Evolutionary conservation across 495 filamentous ascomycete species (phyloP), one percentile per base, ranked within the genome.

Genomic region (Hypoxylon trugodes): DNA sequence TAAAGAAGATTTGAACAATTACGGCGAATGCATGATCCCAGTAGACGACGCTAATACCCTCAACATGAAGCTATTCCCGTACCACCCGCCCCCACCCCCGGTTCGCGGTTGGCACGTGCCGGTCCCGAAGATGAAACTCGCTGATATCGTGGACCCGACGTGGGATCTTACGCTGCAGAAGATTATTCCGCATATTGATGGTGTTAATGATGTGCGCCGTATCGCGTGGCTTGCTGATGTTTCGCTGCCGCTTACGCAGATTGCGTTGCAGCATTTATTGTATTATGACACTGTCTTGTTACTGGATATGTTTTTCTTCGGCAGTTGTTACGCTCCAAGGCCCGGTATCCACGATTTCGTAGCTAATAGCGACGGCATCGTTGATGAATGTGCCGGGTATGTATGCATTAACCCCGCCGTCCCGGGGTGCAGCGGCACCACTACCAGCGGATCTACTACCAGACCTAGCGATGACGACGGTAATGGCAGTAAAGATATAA

Each of bases 21-120:
- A 98, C 65, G 91, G 89, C 67, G 95, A 98, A 78, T 96, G 92
- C 84, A 93, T 97, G 93, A 95, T 96, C 65, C 91, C 93, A 1
- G 91, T 96, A 67, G 89, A 97, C 74, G 92, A 96, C 59, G 86
- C 90, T 59, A 97, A 96, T 76, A 96, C 92, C 8, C 85, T 98
- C 71, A 97, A 97, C 75, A 90, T 98, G 81, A 97, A 97, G 73
- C 85, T 96, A 43, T 96, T 97, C 76, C 92, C 91, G 0, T 85
- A 88, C 45, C 92, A 93, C 67, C 82, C 87, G 1, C 84, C 86
- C 5, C 93, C 94, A 0, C 87, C 93, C 0, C 81, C 85, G 5
- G 86, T 97, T 54, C 87, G 87, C 63, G 81, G 90, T 6, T 96
- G 88, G 87, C 90, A 97, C 68, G 96, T 98, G 7, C 95, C 95